Evolutionary conservation across 495 filamentous ascomycete genomes (phyloP), one percentile per base, ranked within the genome.

Genomic region (Copromyces sp.): DNA sequence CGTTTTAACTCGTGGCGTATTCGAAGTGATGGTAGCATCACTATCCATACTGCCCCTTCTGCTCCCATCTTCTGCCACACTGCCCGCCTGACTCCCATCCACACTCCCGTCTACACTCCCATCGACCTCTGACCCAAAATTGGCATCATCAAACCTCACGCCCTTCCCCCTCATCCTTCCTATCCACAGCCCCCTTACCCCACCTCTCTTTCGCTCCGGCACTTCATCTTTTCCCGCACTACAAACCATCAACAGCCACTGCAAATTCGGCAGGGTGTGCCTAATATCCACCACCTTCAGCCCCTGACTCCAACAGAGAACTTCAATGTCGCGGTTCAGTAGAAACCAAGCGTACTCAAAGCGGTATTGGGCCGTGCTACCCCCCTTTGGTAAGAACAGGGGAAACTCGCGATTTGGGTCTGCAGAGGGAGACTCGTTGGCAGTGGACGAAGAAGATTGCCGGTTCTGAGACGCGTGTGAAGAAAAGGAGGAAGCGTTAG

Each of bases 291-390:
- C 85, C 11, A 94, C 88, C 61, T 89, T 88, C 3, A 97, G 79
- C 0, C 91, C 92, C 72, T 91, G 88, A n/a, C 87, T 84, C 72
- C 85, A 87, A 74, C 94, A 92, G 39, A 99, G 84, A 47, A 92
- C 86, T 81, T 99, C 95, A 65, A 99, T 93, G 76, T 98, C 86
- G 77, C 97, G 95, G 81, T 98, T 98, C 4, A 99, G 84, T 12
- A 98, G 81, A 75, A 98, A 99, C 74, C 97, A 94, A 6, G 86
- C 95, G 82, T 98, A 99, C 74, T 98, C 95, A 78, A 98, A 97
- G 11, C 94, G 89, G 77, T 92, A 97, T 39, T 90, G 87, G 3
- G 94, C 89, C 14, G 88, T 89, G 2, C 47, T 65, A 81, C 84
- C 84, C 20, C 90, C 89, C 72, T 92, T 91, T 11, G 81, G 80